phyloP scores from a whole-genome alignment of 2,329 filamentous ascomycete genomes.

The Neonectria punicea region DNA sequence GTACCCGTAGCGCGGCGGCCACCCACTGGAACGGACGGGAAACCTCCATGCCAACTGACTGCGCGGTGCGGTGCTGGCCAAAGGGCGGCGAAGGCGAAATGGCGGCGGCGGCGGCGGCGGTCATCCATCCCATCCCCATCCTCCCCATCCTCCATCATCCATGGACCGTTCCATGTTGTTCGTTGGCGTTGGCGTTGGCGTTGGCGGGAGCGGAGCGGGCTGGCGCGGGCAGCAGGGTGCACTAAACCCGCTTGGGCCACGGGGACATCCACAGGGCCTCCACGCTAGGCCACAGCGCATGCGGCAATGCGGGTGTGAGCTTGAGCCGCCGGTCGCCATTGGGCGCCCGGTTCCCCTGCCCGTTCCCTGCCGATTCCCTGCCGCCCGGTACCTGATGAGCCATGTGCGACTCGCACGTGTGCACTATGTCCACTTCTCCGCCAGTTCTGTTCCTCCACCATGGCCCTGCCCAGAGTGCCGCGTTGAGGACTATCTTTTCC shows the following conservation, averaged over 20 bases:
- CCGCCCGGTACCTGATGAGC: slow-evolving; percentile 23
- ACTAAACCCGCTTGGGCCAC: slow-evolving; percentile 16
- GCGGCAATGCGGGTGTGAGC: slow-evolving; percentile 23
- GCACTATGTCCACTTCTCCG: background rate
- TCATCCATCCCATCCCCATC: too few relatives aligned
- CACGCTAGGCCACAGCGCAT: slow-evolving; percentile 11
- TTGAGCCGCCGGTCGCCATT: slow-evolving; percentile 3
- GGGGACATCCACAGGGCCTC: slow-evolving; percentile 10
- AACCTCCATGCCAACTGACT: too few relatives aligned
- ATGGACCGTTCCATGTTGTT: slow-evolving; percentile 4
- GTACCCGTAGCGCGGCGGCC: slow-evolving; percentile 1
- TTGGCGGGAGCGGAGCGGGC: slow-evolving; percentile 26
- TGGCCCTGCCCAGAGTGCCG: background rate
- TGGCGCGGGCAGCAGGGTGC: slow-evolving; percentile 18
- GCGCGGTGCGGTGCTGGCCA: background rate
- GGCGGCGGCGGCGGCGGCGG: too few relatives aligned
- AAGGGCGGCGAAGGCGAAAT: background rate
- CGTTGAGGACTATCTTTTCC: too few relatives aligned
- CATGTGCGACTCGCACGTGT: slow-evolving; percentile 26
- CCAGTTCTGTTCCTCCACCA: too few relatives aligned
- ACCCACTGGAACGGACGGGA: background rate
- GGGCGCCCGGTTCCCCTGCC: background rate
- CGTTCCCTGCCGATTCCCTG: slow-evolving; percentile 23
- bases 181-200: slow-evolving; percentile 21
- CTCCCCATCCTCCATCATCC: background rate